These are phyloP conservation scores for Papiliotrema laurentii DNA, from an alignment of 1,284 basidiomycete genomes.

Conservation along the genomic window DNA sequence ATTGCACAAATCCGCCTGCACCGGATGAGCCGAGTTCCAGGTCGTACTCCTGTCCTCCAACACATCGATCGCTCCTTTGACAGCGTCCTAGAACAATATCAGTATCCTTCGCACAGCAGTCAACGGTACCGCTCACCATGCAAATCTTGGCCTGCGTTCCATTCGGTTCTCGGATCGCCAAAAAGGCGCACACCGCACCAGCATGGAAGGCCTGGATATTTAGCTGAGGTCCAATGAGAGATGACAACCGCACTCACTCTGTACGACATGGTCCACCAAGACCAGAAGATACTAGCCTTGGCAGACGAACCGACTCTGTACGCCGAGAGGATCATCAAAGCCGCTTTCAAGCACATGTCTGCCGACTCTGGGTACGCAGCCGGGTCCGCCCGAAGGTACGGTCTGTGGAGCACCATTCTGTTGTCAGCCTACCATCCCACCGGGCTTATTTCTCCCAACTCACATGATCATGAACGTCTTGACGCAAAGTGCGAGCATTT, in stretches of 20 bases:
- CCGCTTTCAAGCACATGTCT: conserved; percentile 37
- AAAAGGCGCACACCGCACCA: conserved; percentile 45
- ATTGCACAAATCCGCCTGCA: conserved; percentile 41
- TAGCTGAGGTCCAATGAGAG: background rate
- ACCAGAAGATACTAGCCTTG: conserved; percentile 41
- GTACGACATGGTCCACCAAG: conserved; percentile 46
- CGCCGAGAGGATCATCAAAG: conserved; percentile 38
- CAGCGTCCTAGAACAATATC: conserved; percentile 32
- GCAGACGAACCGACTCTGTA: conserved; percentile 36
- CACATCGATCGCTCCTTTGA: conserved; percentile 38
- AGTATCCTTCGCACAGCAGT: background rate
- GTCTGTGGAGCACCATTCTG: conserved; percentile 45
- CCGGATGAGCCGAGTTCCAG: conserved; percentile 44
- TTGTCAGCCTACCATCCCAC: background rate
- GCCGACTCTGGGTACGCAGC: conserved; percentile 44
- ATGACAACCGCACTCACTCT: conserved; percentile 22
- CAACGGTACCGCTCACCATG: conserved; percentile 19
- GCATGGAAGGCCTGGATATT: conserved; percentile 43
- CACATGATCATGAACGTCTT: conserved; percentile 47
- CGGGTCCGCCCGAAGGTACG: conserved; percentile 46
- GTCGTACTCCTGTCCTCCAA: conserved; percentile 37
- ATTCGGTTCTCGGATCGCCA: conserved; percentile 45
- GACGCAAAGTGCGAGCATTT: conserved; percentile 40
- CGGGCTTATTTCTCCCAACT: conserved; percentile 5
- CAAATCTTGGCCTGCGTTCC: conserved; percentile 37